Conservation (phyloP, 495 filamentous ascomycete species). For the Penicillium riverlandense region DNA sequence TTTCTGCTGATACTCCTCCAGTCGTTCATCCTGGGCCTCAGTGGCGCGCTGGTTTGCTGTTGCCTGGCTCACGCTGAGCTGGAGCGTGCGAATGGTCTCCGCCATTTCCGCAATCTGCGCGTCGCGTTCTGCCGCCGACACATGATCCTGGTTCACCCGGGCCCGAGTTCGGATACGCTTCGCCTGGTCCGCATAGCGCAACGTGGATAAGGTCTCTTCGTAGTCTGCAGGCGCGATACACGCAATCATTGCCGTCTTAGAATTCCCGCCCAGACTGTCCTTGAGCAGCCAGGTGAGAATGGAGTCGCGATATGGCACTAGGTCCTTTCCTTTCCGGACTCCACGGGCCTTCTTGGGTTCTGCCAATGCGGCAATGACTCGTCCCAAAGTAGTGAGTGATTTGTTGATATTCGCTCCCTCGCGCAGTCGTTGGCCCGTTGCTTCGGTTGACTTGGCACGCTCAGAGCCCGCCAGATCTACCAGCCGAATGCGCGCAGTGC, state of each 20-base stretch:
- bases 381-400: conserved; percentile 88
- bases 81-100: conserved; percentile 78
- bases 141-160: conserved; percentile 88
- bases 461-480: conserved; percentile 96
- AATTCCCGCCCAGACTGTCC: conserved; percentile 89
- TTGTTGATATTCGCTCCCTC: conserved; percentile 99
- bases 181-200: conserved; percentile 96
- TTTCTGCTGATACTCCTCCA: conserved; percentile 86
- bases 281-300: conserved; percentile 98
- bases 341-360: conserved; percentile 60
- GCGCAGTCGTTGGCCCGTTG: conserved; percentile 79
- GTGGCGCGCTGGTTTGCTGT: conserved; percentile 39
- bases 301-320: conserved; percentile 90
- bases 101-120: conserved; percentile 91
- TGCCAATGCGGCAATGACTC: conserved; percentile 94
- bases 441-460: conserved; percentile 90
- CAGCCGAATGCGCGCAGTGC: conserved; percentile 84
- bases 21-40: conserved; percentile 58
- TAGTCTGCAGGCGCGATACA: conserved; percentile 95
- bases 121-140: conserved; percentile 82
- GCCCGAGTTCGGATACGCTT: conserved; percentile 96
- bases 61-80: conserved; percentile 59
- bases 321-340: conserved; percentile 53
- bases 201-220: conserved; percentile 91
- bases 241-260: conserved; percentile 98